Conservation (phyloP, 2,329 filamentous ascomycete genomes). For the Pyrenophora teres region DNA sequence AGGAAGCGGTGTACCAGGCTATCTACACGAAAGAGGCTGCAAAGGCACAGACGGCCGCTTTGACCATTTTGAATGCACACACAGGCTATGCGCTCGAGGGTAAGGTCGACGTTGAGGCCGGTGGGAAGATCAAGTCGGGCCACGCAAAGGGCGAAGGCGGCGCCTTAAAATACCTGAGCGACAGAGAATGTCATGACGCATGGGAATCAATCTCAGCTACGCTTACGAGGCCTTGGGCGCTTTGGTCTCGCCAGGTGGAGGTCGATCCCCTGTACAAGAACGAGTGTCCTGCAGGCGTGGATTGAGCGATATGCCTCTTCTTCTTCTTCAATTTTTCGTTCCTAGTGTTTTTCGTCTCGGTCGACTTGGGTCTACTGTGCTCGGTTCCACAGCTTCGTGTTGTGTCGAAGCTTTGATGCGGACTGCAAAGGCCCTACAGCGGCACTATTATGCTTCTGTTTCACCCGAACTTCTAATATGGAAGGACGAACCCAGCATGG, state of each 20-base stretch:
- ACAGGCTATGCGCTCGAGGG: constrained; percentile 47
- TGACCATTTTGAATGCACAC: constrained; percentile 41
- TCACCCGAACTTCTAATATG: too few species aligned
- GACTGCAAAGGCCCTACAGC: too few species aligned
- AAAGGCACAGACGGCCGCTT: constrained; percentile 48
- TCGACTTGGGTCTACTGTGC: too few species aligned
- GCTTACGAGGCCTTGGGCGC: constrained; percentile 48
- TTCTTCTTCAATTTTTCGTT: background rate
- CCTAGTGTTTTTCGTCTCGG: background rate
- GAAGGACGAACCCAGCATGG: too few species aligned
- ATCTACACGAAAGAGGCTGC: constrained; percentile 51
- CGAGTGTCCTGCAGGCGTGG: constrained; percentile 41
- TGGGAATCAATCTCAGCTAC: constrained; percentile 45
- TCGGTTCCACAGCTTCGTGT: too few species aligned
- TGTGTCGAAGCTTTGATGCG: too few species aligned
- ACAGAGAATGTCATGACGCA: constrained; percentile 49
- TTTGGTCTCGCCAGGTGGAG: constrained; percentile 52
- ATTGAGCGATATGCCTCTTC: constrained; percentile 16
- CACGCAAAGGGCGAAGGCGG: constrained; percentile 50
- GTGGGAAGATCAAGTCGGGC: constrained; percentile 49
- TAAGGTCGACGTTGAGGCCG: constrained; percentile 45
- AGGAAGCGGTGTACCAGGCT: constrained; percentile 53
- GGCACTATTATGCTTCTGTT: too few species aligned
- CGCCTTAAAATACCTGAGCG: constrained; percentile 50
- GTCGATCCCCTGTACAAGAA: constrained; percentile 49